Evolutionary conservation across 1,284 basidiomycete genomes (phyloP), one percentile per base, ranked within the genome.

Genomic region (Pyrrhoderma lamaoense): DNA sequence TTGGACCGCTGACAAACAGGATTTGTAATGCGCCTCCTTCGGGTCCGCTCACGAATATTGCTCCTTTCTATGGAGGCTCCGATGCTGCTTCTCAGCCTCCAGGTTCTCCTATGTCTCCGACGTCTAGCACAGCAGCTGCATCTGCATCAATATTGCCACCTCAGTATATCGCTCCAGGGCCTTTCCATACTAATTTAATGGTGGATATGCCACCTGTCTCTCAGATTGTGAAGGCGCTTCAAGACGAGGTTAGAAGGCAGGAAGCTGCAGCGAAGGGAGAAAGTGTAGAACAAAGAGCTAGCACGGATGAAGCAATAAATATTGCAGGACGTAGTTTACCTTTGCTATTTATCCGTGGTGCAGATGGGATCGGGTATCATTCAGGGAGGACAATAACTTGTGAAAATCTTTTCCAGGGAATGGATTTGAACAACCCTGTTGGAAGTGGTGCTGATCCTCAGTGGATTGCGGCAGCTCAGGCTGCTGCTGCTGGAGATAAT

Each of bases 371-470:
- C 22, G 87, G 87, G 3, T 90, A 89, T 63, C 87, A 90, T 62
- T 89, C 87, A 25, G 88, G 88, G 38, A 77, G 87, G 53, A 87
- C 87, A 56, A 82, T 93, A 51, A 77, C 88, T 34, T 88, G 84
- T 61, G 89, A 89, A 63, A 90, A 89, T 58, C 78, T 89, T 31
- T 86, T 85, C 65, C 78, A 82, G 57, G 66, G 70, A 14, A 74
- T 86, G 66, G 80, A 80, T 61, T 65, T 85, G 49, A 60, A 64
- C 43, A 59, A 70, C 58, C 69, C 70, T 59, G 64, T 65, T 14
- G 68, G 64, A 25, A 58, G 56, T n/a, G 62, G 65, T 47, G 67
- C 51, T 36, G 79, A 85, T 58, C 70, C 79, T 40, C 68, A 72
- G 56, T 82, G 85, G 83, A 66, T 86, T 42, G 77, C 77, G 34